Percentiles rank a stretch among this genome's conserved stretches.
Evolutionary conservation across 2,329 filamentous ascomycete species (phyloP).

Genomic region (Colletotrichum simmondsii): DNA sequence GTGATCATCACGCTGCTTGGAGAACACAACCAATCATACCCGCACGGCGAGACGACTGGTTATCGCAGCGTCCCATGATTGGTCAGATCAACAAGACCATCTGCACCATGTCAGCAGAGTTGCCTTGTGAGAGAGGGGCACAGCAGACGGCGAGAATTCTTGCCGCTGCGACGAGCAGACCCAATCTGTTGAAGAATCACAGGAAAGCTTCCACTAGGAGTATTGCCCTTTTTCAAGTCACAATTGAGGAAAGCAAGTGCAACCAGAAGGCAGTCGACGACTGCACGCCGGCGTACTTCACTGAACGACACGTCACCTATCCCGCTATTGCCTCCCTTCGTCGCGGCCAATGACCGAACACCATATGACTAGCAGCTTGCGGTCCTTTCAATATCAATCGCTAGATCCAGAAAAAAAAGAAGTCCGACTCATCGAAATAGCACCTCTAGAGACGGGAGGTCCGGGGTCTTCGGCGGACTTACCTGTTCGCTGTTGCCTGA

Average conservation of each 20-base stretch:
- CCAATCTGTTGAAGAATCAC: no score
- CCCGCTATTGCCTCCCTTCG: no score
- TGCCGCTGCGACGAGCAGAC: not conserved
- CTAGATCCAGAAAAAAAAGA: not conserved
- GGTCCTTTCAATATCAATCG: not conserved
- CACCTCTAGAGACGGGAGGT: not conserved
- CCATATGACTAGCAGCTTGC: not conserved
- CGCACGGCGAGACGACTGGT: no score
- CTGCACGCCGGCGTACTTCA: not conserved
- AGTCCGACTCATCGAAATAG: conserved; percentile 6
- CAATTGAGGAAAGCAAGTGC: no score
- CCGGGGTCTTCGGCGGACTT: not conserved
- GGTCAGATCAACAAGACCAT: not conserved
- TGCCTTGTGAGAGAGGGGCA: not conserved
- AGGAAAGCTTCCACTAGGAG: no score
- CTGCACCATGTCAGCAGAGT: not conserved
- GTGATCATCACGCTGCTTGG: no score
- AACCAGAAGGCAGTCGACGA: no score
- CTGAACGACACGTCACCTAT: not conserved
- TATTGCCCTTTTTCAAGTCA: no score
- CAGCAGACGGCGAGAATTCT: not conserved
- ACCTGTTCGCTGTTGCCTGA: not conserved
- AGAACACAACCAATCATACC: no score
- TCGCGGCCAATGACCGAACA: not conserved
- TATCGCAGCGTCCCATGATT: not conserved